Evolutionary conservation across 306 rosid species (phyloP), one percentile per base, ranked within the genome.

Genomic region (Sindora glabra): DNA sequence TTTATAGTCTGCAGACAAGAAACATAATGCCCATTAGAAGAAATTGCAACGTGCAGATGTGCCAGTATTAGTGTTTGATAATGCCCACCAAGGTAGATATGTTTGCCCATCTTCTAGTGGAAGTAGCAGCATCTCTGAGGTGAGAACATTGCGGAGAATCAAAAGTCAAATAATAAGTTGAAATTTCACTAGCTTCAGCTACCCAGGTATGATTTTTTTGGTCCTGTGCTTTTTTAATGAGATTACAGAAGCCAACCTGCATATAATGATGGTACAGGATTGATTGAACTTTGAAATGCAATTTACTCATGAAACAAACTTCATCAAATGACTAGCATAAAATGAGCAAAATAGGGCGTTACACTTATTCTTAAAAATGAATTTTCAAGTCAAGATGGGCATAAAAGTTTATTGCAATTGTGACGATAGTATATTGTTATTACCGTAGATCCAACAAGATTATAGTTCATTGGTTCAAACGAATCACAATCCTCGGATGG

Each of bases 231-330:
- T 59, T 91, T 80, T 81, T 92, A 8, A 75, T 70, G 60, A 88
- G 86, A 82, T 88, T 88, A 75, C 82, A 85, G 66, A 91, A 83
- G 56, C 90, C 86, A 65, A 81, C 95, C 98, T 92, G 86, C 69
- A 74, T 55, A 32, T 42, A 54, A 44, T 21, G 64, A 30, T 62
- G 19, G 33, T 44, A 42, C 11, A 32, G 37, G 36, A 65, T 44
- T 62, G 45, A 63, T 25, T 48, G 48, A 45, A 62, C 38, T 8
- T 32, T 21, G 14, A 9, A 67, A 18, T 27, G 36, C 58, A 61
- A 45, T 27, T 60, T 25, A 48, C 38, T 48, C n/a, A n/a, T n/a
- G n/a, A n/a, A n/a, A n/a, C n/a, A n/a, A n/a, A n/a, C n/a, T n/a
- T n/a, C n/a, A n/a, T n/a, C n/a, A n/a, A n/a, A n/a, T n/a, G n/a